Percentiles rank a stretch among this genome's conserved stretches.
These are phyloP conservation scores for Perilla frutescens DNA, from an alignment of 257 asterid species.

Conservation along the genomic window DNA sequence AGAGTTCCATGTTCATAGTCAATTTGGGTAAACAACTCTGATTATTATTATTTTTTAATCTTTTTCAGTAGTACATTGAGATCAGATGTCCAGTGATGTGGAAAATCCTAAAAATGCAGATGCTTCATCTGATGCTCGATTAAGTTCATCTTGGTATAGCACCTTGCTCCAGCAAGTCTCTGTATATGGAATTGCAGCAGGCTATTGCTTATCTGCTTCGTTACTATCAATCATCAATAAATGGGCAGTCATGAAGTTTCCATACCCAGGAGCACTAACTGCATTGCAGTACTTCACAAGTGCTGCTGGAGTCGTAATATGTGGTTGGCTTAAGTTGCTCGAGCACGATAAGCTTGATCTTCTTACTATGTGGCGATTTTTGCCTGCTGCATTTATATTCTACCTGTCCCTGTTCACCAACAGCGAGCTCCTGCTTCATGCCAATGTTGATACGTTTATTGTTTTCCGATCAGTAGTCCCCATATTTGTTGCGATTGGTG, in stretches of 20 bases:
- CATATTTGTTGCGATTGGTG: constrained; percentile 89
- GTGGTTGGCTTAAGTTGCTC: constrained; percentile 69
- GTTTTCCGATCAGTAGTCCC: constrained; percentile 97
- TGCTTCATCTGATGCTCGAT: constrained; percentile 35
- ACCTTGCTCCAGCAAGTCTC: constrained; percentile 70
- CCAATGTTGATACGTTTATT: constrained; percentile 91
- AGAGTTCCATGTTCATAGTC: neutral
- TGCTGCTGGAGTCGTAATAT: constrained; percentile 75
- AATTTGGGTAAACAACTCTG: neutral
- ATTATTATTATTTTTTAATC: neutral
- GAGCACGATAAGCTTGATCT: constrained; percentile 86
- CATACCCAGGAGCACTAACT: constrained; percentile 93
- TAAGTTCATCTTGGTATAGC: constrained; percentile 54
- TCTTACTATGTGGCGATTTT: constrained; percentile 83
- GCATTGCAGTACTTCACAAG: constrained; percentile 94
- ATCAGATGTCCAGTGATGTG: constrained; percentile 77
- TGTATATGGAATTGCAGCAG: constrained; percentile 89
- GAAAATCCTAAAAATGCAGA: constrained; percentile 64
- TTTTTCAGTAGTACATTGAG: constrained; percentile 26
- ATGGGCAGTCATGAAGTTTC: constrained; percentile 98
- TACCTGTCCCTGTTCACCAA: constrained; percentile 86
- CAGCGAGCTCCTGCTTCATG: constrained; percentile 95
- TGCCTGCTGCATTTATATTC: constrained; percentile 92
- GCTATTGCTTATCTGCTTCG: constrained; percentile 89
- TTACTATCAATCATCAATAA: constrained; percentile 87